A percentile compares a stretch with the other conserved stretches of the same genome.
These are phyloP conservation scores for Tephrocybe sp. DNA, from an alignment of 768 basidiomycete species.

Conservation along the genomic window DNA sequence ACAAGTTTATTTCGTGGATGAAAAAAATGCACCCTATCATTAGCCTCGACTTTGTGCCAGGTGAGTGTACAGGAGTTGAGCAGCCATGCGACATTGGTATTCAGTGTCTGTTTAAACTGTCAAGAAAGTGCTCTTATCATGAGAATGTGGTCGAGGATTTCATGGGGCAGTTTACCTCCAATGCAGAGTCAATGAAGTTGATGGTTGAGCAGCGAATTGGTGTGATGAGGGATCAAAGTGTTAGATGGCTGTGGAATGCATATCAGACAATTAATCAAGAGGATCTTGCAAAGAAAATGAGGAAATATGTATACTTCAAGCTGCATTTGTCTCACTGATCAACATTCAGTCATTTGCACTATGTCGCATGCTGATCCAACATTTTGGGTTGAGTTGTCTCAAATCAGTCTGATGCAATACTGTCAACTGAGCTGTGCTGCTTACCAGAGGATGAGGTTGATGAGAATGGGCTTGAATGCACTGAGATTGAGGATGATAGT, in stretches of 20 bases:
- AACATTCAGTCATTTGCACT: conserved; percentile 23
- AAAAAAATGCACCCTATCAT: conserved; percentile 22
- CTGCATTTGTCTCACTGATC: not conserved
- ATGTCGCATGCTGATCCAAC: conserved; percentile 15
- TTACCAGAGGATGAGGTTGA: conserved; percentile 5
- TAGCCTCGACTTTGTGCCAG: conserved; percentile 27
- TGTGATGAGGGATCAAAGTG: conserved; percentile 20
- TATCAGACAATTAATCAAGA: conserved; percentile 24
- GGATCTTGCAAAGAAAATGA: conserved; percentile 28
- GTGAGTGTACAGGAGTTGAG: conserved; percentile 27
- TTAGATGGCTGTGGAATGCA: conserved; percentile 30
- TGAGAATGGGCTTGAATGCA: not conserved
- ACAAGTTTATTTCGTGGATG: conserved; percentile 28
- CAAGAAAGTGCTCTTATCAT: conserved; percentile 28
- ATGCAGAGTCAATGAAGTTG: not conserved
- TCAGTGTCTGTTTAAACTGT: conserved; percentile 34
- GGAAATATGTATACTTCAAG: not conserved
- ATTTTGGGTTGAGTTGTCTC: conserved; percentile 16
- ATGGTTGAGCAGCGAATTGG: conserved; percentile 11
- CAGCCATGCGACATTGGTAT: conserved; percentile 36
- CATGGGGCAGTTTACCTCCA: conserved; percentile 16
- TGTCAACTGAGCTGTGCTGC: not conserved
- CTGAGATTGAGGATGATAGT: not conserved
- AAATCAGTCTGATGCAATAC: not conserved
- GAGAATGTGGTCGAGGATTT: conserved; percentile 30